Percentiles rank a stretch among this genome's conserved stretches.
phyloP scores from a whole-genome alignment of 1,284 basidiomycete species.

The Cryptococcus maquisensis region DNA sequence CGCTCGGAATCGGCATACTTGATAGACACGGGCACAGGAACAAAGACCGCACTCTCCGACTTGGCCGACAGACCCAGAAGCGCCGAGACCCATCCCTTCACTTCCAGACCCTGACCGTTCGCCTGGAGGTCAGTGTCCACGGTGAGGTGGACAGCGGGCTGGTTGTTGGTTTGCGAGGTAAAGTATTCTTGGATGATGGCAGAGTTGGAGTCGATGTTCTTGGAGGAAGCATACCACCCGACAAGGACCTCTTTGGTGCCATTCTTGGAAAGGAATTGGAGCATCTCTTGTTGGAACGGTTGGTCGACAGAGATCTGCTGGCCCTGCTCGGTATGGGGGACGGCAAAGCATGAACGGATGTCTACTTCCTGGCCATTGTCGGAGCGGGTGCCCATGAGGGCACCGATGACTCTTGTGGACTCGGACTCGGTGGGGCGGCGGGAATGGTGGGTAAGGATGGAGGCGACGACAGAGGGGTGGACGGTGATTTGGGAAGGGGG shows the following conservation, averaged over 20 bases:
- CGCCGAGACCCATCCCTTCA: conserved; percentile 77
- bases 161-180: conserved; percentile 80
- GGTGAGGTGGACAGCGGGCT: conserved; percentile 88
- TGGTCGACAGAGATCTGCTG: conserved; percentile 92
- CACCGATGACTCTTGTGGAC: conserved; percentile 77
- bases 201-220: conserved; percentile 86
- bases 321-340: conserved; percentile 84
- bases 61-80: conserved; percentile 69
- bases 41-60: conserved; percentile 86
- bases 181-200: conserved; percentile 99
- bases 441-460: conserved; percentile 95
- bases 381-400: conserved; percentile 80
- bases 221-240: conserved; percentile 61
- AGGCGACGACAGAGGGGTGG: conserved; percentile 89
- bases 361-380: conserved; percentile 63
- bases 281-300: conserved; percentile 92
- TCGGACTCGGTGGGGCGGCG: conserved; percentile 65
- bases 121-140: conserved; percentile 71
- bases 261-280: conserved; percentile 62
- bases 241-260: conserved; percentile 49
- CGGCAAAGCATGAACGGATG: conserved; percentile 78
- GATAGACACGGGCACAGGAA: conserved; percentile 77
- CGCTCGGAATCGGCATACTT: conserved; percentile 76
- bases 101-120: conserved; percentile 66
- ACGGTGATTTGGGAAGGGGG: conserved; percentile 71